Base-by-base conservation (phyloP, 768 basidiomycete species). In the Agaricus sinodeliciosus region DNA sequence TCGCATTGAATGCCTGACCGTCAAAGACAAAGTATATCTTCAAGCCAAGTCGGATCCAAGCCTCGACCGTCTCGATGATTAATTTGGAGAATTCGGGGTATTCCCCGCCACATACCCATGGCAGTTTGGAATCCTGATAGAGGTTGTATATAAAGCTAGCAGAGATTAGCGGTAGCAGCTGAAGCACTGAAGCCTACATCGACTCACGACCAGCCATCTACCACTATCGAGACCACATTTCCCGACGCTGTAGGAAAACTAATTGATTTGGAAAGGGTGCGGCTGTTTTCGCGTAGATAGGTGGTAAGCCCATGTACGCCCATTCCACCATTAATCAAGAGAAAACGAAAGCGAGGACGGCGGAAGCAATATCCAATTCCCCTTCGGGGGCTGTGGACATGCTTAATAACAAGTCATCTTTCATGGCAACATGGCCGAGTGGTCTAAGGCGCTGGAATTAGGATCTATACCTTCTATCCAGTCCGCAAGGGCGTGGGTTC, bases 121-220 rank as follows among this genome's bases (percentile, higher is more conserved):
- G 82, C 43, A 90, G 69, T 51, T 69, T 73, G 2, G 83, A 82
- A 49, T 73, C 72, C 26, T 75, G 67, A 55, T 86, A 74, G 18
- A 91, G 53, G 57, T 79, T 75, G 63, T 84, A 91, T 55, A 92
- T 87, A 67, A 93, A 89, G 35, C 90, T 92, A 56, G 28, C 52
- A 48, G 44, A 42, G 27, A 22, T 18, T 50, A 46, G 45, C 55
- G 41, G 61, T 37, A 46, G 51, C 4, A 49, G 43, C 52, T 57
- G 39, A 50, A 31, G 25, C 55, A 25, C 46, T 42, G 22, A 44
- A 47, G 43, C 34, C 37, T 54, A 34, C 15, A 51, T 19, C 39
- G 42, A 83, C 90, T 82, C 65, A 92, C 90, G 90, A 90, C 87
- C 85, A 90, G 42, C 80, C 90, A 69, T 93, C 90, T 46, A 92